Evolutionary conservation across 1,139 yeast genomes (phyloP).

Genomic region (Blastobotrys indianensis): DNA sequence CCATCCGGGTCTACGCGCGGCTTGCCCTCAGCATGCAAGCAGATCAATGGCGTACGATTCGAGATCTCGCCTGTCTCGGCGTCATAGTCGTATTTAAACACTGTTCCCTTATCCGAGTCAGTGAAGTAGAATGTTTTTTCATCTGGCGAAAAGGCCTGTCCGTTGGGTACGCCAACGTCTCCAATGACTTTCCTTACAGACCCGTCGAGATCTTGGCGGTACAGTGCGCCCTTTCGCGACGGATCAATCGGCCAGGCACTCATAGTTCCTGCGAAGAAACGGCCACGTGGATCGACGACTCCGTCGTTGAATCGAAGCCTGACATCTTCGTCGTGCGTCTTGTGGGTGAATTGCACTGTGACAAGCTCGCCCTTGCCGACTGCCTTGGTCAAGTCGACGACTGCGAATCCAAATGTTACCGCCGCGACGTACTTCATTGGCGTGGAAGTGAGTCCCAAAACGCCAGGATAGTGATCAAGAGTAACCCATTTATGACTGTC

Average conservation of each 20-base stretch:
- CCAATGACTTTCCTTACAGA: constrained; percentile 13
- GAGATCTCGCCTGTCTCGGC: constrained; percentile 40
- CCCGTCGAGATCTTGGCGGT: constrained; percentile 27
- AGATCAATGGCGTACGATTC: constrained; percentile 38
- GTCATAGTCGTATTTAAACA: constrained; percentile 62
- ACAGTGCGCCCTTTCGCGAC: constrained; percentile 29
- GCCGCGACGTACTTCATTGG: constrained; percentile 30
- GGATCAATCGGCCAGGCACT: constrained; percentile 19
- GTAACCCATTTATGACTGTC: constrained; percentile 21
- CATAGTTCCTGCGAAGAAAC: constrained; percentile 32
- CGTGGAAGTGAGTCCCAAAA: constrained; percentile 28
- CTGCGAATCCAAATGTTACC: constrained; percentile 29
- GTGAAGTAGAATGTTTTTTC: constrained; percentile 58
- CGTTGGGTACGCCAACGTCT: constrained; percentile 42
- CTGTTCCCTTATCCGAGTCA: constrained; percentile 54
- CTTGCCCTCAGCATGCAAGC: constrained; percentile 53
- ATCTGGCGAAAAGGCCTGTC: constrained; percentile 63
- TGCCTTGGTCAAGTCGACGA: constrained; percentile 23
- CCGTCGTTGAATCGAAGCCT: constrained; percentile 33
- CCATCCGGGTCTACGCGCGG: constrained; percentile 67
- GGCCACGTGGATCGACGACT: constrained; percentile 33
- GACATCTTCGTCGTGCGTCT: constrained; percentile 15
- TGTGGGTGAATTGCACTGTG: constrained; percentile 15
- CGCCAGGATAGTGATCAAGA: constrained; percentile 27
- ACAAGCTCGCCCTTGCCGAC: constrained; percentile 21